These are phyloP conservation scores for Lolium multiflorum DNA, from an alignment of 176 grass and related monocot species.

Conservation along the genomic window DNA sequence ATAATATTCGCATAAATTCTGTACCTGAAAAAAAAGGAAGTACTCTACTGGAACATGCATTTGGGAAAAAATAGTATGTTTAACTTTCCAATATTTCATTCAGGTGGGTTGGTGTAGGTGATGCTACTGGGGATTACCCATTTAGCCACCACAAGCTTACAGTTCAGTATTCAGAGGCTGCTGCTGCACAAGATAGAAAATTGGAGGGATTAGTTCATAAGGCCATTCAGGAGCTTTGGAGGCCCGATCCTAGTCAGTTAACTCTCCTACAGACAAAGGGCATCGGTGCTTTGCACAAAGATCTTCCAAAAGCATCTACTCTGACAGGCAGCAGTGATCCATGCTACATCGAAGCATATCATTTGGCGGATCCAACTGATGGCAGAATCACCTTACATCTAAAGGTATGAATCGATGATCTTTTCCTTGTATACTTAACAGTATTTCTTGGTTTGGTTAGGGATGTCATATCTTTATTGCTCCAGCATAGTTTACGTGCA, in stretches of 20 bases:
- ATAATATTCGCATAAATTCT: conserved; percentile 17
- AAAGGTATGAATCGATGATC: conserved; percentile 61
- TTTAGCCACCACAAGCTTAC: conserved; percentile 99
- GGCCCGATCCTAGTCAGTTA: conserved; percentile 76
- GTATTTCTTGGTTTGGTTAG: conserved; percentile 19
- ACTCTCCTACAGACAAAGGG: conserved; percentile 86
- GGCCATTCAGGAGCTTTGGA: conserved; percentile 95
- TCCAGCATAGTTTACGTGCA: conserved; percentile 17
- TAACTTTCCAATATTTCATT: conserved; percentile 55
- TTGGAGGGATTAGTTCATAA: conserved; percentile 98
- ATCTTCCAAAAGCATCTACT: conserved; percentile 77
- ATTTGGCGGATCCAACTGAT: conserved; percentile 91
- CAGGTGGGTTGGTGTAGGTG: conserved; percentile 93
- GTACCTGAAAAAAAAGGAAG: neutral
- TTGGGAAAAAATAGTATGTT: conserved; percentile 18
- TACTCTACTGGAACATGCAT: conserved; percentile 5
- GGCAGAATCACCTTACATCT: conserved; percentile 91
- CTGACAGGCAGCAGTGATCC: conserved; percentile 93
- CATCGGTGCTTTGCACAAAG: conserved; percentile 72
- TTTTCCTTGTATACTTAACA: conserved; percentile 18
- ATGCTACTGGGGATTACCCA: conserved; percentile 93
- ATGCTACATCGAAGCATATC: conserved; percentile 96
- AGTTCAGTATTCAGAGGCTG: conserved; percentile 88
- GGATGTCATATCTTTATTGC: neutral
- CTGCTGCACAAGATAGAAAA: conserved; percentile 94